phyloP scores from a whole-genome alignment of 2,329 filamentous ascomycete genomes.

The Fusarium graminum region DNA sequence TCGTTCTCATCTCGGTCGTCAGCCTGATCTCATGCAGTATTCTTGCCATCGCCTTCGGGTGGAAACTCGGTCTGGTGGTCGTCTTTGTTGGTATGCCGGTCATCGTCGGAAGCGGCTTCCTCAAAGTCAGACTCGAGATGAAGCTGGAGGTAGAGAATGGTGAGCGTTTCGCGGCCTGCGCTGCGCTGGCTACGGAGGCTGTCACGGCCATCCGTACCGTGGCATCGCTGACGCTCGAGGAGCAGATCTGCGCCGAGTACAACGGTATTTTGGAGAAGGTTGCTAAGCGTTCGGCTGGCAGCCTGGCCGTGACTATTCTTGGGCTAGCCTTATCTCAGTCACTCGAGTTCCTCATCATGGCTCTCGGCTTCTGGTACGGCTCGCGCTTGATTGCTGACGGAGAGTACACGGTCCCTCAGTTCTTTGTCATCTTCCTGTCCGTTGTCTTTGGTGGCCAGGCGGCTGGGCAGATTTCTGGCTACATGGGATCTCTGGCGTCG shows the following conservation, averaged over 20 bases:
- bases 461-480: constrained; percentile 51
- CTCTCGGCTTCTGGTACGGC: constrained; percentile 57
- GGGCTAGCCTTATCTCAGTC: constrained; percentile 47
- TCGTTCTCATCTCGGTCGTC: constrained; percentile 51
- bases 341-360: constrained; percentile 52
- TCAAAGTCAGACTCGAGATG: constrained; percentile 54
- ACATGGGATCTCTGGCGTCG: constrained; percentile 43
- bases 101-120: constrained; percentile 51
- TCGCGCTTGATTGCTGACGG: constrained; percentile 51
- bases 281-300: neutral
- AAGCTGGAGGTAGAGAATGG: constrained; percentile 52
- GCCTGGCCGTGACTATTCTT: neutral
- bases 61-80: constrained; percentile 60
- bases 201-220: constrained; percentile 55
- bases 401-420: constrained; percentile 64
- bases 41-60: constrained; percentile 58
- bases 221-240: constrained; percentile 56
- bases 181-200: constrained; percentile 57
- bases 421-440: constrained; percentile 61
- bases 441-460: constrained; percentile 19
- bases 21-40: constrained; percentile 49
- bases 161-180: constrained; percentile 48
- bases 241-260: constrained; percentile 7
- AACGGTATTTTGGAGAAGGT: neutral
- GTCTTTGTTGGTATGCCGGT: constrained; percentile 53